phyloP scores from a whole-genome alignment of 345 rosid species.

The Brassica incana region DNA sequence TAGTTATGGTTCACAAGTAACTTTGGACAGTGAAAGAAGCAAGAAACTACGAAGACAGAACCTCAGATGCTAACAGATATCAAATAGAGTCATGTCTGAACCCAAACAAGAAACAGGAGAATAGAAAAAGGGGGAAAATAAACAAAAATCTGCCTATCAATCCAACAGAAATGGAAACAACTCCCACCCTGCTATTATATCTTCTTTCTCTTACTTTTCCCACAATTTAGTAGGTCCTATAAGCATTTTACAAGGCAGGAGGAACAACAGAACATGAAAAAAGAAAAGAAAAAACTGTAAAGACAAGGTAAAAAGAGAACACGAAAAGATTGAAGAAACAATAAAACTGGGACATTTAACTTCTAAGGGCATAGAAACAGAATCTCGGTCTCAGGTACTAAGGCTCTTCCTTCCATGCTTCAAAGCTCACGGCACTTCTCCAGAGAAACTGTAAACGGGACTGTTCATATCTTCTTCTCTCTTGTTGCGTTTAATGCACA shows the following conservation, averaged over 20 bases:
- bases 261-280: conserved; percentile 21
- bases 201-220: conserved; percentile 24
- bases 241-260: conserved; percentile 39
- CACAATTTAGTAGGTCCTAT: conserved; percentile 28
- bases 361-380: conserved; percentile 30
- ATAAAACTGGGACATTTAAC: conserved; percentile 19
- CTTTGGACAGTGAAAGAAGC: background rate
- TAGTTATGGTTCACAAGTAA: background rate
- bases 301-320: conserved; percentile 16
- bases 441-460: conserved; percentile 22
- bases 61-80: background rate
- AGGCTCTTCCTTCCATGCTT: conserved; percentile 34
- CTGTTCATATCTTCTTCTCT: conserved; percentile 33
- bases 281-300: conserved; percentile 1
- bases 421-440: conserved; percentile 36
- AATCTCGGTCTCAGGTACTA: background rate
- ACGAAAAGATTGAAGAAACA: conserved; percentile 18
- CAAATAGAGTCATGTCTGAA: background rate
- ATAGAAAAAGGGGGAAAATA: background rate
- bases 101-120: conserved; percentile 6
- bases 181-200: conserved; percentile 38
- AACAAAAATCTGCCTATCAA: background rate
- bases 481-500: conserved; percentile 7
- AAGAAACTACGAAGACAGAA: background rate
- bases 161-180: conserved; percentile 29